Evolutionary conservation across 2,329 filamentous ascomycete genomes (phyloP).

Genomic region (Xylaria sp.): DNA sequence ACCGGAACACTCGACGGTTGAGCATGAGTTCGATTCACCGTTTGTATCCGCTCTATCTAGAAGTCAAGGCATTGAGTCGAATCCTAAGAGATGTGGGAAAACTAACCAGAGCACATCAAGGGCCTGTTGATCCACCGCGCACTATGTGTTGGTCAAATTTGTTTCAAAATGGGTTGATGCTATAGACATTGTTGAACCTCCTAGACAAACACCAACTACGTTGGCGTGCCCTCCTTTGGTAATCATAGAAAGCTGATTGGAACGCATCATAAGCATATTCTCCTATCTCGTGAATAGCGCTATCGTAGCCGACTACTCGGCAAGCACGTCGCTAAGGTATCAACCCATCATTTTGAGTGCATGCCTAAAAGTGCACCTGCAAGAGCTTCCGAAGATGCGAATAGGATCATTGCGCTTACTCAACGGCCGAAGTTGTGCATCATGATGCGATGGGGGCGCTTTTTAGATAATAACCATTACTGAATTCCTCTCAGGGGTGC

Average conservation of each 20-base stretch:
- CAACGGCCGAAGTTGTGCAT: neutral
- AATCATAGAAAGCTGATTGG: conserved; percentile 15
- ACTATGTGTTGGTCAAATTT: neutral
- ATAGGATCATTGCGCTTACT: conserved; percentile 14
- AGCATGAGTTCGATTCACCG: neutral
- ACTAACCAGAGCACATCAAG: neutral
- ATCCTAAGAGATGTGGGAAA: conserved; percentile 3
- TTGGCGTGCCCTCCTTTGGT: conserved; percentile 14
- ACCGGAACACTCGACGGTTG: conserved; percentile 11
- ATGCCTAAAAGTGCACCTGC: conserved; percentile 11
- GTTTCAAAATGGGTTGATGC: neutral
- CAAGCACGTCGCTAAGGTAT: conserved; percentile 18
- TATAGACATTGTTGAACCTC: neutral
- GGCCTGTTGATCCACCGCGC: conserved; percentile 7
- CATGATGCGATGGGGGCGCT: conserved; percentile 1
- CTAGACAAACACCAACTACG: conserved; percentile 8
- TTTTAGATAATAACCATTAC: conserved; percentile 9
- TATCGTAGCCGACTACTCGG: conserved; percentile 11
- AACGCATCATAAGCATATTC: neutral
- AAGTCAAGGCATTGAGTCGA: conserved; percentile 3
- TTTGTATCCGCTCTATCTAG: conserved; percentile 1
- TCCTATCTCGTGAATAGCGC: conserved; percentile 1
- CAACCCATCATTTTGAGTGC: conserved; percentile 18
- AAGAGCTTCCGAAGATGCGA: conserved; percentile 14
- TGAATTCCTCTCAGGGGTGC: conserved; percentile 8